A percentile compares a stretch with the other conserved stretches of the same genome.
phyloP scores from a whole-genome alignment of 2,329 filamentous ascomycete genomes.

The Cephalotrichum gorgonifer region DNA sequence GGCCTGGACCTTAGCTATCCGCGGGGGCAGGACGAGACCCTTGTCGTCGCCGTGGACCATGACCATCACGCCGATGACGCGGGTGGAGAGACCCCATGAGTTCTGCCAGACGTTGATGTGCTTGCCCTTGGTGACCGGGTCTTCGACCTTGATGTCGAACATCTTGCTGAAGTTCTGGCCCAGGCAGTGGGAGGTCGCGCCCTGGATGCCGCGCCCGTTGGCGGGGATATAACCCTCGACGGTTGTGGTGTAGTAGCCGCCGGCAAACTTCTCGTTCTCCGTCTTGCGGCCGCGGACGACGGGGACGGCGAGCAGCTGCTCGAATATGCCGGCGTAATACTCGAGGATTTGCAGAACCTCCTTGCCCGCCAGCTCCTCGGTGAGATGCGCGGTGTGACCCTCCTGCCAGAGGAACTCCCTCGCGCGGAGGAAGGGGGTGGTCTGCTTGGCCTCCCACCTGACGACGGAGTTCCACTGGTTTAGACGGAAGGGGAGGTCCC shows the following conservation, averaged over 20 bases:
- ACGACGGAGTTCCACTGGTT: constrained; percentile 97
- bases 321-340: constrained; percentile 83
- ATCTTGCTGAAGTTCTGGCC: constrained; percentile 99
- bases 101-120: constrained; percentile 94
- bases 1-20: constrained; percentile 76
- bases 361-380: constrained; percentile 65
- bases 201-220: constrained; percentile 93
- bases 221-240: constrained; percentile 94
- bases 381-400: constrained; percentile 83
- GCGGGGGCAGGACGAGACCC: constrained; percentile 84
- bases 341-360: constrained; percentile 93
- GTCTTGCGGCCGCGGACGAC: constrained; percentile 93
- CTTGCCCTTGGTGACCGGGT: constrained; percentile 70
- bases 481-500: constrained; percentile 84
- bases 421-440: constrained; percentile 76
- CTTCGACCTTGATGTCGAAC: constrained; percentile 96
- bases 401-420: constrained; percentile 98
- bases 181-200: constrained; percentile 85
- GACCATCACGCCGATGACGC: constrained; percentile 96
- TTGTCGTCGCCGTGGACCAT: constrained; percentile 97
- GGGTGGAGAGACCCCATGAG: constrained; percentile 95
- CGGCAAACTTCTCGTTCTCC: constrained; percentile 96
- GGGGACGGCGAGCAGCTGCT: constrained; percentile 86
- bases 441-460: constrained; percentile 95
- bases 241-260: constrained; percentile 92